These are phyloP conservation scores for Aspergillus biplanus DNA, from an alignment of 495 filamentous ascomycete genomes.

Conservation along the genomic window DNA sequence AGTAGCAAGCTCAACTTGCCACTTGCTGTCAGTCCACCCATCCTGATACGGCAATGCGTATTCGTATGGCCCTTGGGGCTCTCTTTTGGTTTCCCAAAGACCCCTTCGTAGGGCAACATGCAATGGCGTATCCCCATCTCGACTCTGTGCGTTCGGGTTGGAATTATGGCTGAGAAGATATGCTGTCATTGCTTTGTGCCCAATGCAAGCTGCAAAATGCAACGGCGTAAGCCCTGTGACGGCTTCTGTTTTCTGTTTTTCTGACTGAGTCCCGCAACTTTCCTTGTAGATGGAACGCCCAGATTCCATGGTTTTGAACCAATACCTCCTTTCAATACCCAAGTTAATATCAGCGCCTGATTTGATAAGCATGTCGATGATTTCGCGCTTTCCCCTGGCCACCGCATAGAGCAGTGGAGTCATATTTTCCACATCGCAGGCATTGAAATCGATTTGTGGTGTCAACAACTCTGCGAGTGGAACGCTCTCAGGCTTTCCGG, in stretches of 20 bases:
- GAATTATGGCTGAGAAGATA: constrained; percentile 2
- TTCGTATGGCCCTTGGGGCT: neutral
- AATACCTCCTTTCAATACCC: neutral
- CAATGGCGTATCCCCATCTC: constrained; percentile 5
- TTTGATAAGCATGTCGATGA: neutral
- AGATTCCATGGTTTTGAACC: neutral
- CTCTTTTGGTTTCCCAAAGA: neutral
- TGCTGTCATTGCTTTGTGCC: neutral
- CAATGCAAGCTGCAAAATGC: constrained; percentile 11
- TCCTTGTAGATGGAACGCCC: neutral
- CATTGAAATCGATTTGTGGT: constrained; percentile 16
- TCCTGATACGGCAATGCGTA: constrained; percentile 1
- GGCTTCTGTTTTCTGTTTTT: neutral
- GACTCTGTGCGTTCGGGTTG: constrained; percentile 7
- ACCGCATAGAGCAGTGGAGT: constrained; percentile 33
- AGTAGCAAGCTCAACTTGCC: neutral
- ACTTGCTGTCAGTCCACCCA: constrained; percentile 7
- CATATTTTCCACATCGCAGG: constrained; percentile 19
- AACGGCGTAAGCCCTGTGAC: constrained; percentile 3
- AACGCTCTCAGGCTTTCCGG: constrained; percentile 10
- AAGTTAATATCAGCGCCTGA: neutral
- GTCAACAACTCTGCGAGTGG: neutral
- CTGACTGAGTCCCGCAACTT: neutral
- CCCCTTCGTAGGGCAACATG: constrained; percentile 10
- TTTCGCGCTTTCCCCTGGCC: constrained; percentile 22